A percentile compares a stretch with the other conserved stretches of the same genome.
phyloP scores from a whole-genome alignment of 352 stramenopile genomes.

The Globisporangium carolinianum region DNA sequence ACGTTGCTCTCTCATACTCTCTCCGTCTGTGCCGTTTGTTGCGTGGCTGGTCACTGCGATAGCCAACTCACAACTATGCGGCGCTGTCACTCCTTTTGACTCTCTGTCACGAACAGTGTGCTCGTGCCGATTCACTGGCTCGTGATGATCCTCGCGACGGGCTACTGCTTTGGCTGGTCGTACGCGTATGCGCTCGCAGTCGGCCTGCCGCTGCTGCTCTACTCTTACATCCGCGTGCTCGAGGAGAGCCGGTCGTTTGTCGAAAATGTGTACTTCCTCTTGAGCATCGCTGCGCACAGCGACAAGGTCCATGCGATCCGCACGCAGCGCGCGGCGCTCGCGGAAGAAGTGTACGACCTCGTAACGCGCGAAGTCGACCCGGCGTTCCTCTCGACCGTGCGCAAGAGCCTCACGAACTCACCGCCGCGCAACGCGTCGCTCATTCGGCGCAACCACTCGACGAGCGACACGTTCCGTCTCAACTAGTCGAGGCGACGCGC shows the following conservation, averaged over 20 bases:
- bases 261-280: conserved; percentile 74
- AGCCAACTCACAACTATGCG: too few species aligned
- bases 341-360: conserved; percentile 47
- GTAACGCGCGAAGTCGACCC: conserved; percentile 46
- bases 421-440: conserved; percentile 21
- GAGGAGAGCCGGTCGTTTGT: conserved; percentile 70
- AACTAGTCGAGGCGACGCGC: background rate
- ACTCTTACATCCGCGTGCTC: conserved; percentile 72
- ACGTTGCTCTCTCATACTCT: conserved; percentile 14
- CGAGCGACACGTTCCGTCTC: conserved; percentile 28
- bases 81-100: background rate
- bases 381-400: conserved; percentile 43
- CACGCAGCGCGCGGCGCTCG: conserved; percentile 44
- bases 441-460: conserved; percentile 30
- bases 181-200: conserved; percentile 59
- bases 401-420: conserved; percentile 43
- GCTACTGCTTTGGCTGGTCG: conserved; percentile 41
- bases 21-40: conserved; percentile 1
- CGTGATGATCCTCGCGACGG: conserved; percentile 45
- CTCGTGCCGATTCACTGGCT: conserved; percentile 66
- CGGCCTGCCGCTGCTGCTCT: conserved; percentile 53
- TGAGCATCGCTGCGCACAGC: conserved; percentile 56
- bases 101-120: conserved; percentile 24
- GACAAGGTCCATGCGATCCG: conserved; percentile 50
- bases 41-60: background rate